Evolutionary conservation across 1,284 basidiomycete species (phyloP), one percentile per base, ranked within the genome.

Genomic region (Ganoderma boninense): DNA sequence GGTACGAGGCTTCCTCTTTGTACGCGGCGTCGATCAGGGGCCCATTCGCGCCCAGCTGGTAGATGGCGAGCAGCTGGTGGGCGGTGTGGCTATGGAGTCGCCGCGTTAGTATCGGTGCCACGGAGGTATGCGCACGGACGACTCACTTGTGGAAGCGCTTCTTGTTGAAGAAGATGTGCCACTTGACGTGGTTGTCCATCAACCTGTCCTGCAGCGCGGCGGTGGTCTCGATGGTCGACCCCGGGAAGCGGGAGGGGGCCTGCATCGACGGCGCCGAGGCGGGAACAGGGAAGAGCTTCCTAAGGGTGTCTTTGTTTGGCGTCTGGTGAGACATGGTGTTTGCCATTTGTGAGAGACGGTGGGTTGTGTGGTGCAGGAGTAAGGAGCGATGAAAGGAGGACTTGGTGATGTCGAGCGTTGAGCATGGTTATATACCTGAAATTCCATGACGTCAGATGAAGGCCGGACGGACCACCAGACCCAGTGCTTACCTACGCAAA

Each of bases 161-260:
- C 40, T 87, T 83, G 70, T 90, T 90, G 80, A 90, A 90, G 77
- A 89, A 92, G n/a, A 86, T 83, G 75, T 92, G 89, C 83, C 86
- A 86, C 32, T 83, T 83, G 57, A 84, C 81, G 69, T 89, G 86
- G 73, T 92, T 90, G 62, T 89, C 85, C 59, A 85, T 85, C 65
- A 92, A 80, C 0, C 85, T 80, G 61, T 82, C 80, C 20, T 82
- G 78, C 14, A 90, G 79, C 0, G 81, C 78, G 29, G 79, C 75
- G 18, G 85, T 85, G 0, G 89, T 87, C n/a, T 84, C 79, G 6
- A 81, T 77, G 7, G 84, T 85, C 32, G 84, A 79, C 2, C 89
- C 89, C n/a, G 88, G 84, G 68, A 83, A 83, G 82, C 86, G 70
- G 2, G 43, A 40, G 4, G 76, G 77, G 4, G 70, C 59, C 40